Evolutionary conservation across 1,139 yeast genomes (phyloP).

Genomic region (Citeromyces hawaiiensis): DNA sequence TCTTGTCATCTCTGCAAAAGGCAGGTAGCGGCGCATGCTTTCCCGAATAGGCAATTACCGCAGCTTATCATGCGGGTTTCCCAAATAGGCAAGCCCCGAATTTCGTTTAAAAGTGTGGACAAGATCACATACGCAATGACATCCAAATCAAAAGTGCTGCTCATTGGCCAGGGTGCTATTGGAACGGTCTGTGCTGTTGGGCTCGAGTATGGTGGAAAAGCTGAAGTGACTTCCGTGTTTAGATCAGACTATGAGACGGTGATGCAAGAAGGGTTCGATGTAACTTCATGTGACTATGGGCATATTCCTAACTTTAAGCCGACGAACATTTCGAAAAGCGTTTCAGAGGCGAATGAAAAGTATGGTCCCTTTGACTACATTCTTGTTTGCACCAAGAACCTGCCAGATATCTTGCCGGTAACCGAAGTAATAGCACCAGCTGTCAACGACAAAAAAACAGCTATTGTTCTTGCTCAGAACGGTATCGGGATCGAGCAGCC

Average conservation of each 20-base stretch:
- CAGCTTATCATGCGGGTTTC: background rate
- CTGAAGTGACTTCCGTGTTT: conserved; percentile 46
- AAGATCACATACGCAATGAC: conserved; percentile 1
- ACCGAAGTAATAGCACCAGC: conserved; percentile 50
- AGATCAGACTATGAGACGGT: conserved; percentile 56
- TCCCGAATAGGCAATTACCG: too few species aligned
- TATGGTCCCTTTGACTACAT: conserved; percentile 52
- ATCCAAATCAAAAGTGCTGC: conserved; percentile 23
- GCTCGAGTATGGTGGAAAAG: conserved; percentile 29
- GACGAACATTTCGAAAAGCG: conserved; percentile 21
- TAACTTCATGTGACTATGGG: conserved; percentile 55
- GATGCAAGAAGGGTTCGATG: conserved; percentile 35
- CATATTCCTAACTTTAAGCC: conserved; percentile 40
- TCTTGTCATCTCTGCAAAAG: too few species aligned
- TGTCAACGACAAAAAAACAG: conserved; percentile 29
- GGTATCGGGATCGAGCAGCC: conserved; percentile 65
- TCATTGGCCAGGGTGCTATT: conserved; percentile 67
- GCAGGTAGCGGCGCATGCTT: too few species aligned
- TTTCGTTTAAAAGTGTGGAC: background rate
- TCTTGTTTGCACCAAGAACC: conserved; percentile 56
- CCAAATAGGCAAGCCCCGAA: background rate
- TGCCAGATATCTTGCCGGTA: conserved; percentile 51
- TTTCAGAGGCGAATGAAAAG: conserved; percentile 11
- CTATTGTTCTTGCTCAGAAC: conserved; percentile 56
- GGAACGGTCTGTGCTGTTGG: conserved; percentile 60